Evolutionary conservation across 257 asterid species (phyloP), one percentile per base, ranked within the genome.

Genomic region (Prunella vulgaris): DNA sequence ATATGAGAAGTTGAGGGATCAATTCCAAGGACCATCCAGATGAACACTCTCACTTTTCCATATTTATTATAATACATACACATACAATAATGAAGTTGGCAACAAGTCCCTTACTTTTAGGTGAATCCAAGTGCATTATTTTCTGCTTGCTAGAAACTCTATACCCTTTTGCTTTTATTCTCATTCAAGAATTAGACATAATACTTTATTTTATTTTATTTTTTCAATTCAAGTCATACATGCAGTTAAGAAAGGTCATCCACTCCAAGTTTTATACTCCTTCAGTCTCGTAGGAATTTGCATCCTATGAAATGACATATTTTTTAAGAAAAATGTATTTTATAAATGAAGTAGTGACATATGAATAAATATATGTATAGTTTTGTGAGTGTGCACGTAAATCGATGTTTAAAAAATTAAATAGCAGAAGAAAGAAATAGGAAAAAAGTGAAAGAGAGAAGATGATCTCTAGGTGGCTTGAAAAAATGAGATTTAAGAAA

Each of bases 1-100:
- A 73, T 93, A 90, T 51, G 99, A 88, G 78, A 56, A 49, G 80
- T 76, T 93, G 79, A 84, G 97, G 0, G 92, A 87, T 64, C 97
- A 88, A 71, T 82, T 88, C 68, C 95, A 93, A 87, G 99, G 99
- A 64, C 17, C 91, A 15, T 81, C 96, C 1, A 77, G 77, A 80
- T 90, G 81, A 86, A 5, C 53, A 6, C 17, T 17, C 53, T 59
- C 21, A 48, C 51, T 42, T 69, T 64, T 6, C 14, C 65, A 15
- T 12, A 68, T 27, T n/a, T n/a, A n/a, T 51, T 37, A 21, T 22
- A 38, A 60, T 33, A 13, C 42, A 35, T 35, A 35, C 10, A 15
- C 38, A 51, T 42, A 62, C 44, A 32, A 54, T 33, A 15, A n/a
- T n/a, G n/a, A n/a, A 79, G 59, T 2, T 61, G 66, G 51, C 51